Conservation (phyloP, 208 protist genomes). For the Trypanosoma mega region DNA sequence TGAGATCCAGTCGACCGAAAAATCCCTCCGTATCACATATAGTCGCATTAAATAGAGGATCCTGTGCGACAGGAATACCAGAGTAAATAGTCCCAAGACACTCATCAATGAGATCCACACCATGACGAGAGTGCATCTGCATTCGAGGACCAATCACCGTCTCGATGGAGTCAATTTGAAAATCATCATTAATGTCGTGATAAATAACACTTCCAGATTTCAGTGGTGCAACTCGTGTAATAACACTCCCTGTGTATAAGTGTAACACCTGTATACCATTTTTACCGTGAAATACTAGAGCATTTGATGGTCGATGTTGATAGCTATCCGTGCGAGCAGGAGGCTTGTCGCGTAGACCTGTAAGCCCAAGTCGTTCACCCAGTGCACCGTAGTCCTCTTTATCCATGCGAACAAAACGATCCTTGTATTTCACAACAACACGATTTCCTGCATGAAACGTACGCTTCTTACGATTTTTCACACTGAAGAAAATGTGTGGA, state of each 20-base stretch:
- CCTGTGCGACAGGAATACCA: conserved; percentile 44
- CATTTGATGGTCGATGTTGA: conserved; percentile 43
- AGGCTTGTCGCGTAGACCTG: conserved; percentile 4
- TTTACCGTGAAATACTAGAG: conserved; percentile 80
- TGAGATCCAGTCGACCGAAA: conserved; percentile 72
- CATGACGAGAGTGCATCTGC: conserved; percentile 38
- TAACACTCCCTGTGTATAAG: conserved; percentile 79
- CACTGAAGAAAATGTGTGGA: conserved; percentile 68
- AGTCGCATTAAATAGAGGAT: conserved; percentile 59
- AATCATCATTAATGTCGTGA: conserved; percentile 89
- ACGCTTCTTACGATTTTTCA: conserved; percentile 37
- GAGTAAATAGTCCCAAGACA: conserved; percentile 71
- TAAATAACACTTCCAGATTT: conserved; percentile 55
- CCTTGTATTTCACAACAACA: conserved; percentile 56
- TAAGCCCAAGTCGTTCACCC: conserved; percentile 45
- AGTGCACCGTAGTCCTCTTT: conserved; percentile 73
- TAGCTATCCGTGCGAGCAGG: conserved; percentile 10
- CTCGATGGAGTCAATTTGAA: conserved; percentile 65
- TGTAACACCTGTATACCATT: conserved; percentile 85
- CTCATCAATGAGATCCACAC: conserved; percentile 59
- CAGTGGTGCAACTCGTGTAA: conserved; percentile 71
- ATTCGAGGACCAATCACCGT: conserved; percentile 59
- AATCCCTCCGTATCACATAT: conserved; percentile 84
- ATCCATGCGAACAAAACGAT: conserved; percentile 64
- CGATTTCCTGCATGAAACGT: conserved; percentile 25